Conservation (phyloP, 2,329 filamentous ascomycete genomes). For the Pseudocercospora fijiensis region DNA sequence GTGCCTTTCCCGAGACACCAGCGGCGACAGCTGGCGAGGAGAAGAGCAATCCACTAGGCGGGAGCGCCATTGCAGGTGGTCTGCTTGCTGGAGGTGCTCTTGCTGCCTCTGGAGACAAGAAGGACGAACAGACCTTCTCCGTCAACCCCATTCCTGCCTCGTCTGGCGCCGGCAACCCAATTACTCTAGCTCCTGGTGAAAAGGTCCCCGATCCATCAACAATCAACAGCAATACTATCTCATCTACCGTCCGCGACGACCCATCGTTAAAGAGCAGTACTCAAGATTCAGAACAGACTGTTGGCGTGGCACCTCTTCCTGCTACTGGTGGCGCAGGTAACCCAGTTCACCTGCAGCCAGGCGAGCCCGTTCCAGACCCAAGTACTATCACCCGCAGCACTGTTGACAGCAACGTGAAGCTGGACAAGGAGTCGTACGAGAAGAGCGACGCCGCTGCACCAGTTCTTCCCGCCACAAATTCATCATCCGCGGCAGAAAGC, state of each 20-base stretch:
- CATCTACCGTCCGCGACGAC: conserved; percentile 64
- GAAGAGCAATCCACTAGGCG: conserved; percentile 5
- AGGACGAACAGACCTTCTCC: conserved; percentile 46
- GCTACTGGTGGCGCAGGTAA: conserved; percentile 65
- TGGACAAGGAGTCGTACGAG: conserved; percentile 84
- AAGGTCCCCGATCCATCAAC: conserved; percentile 68
- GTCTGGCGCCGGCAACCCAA: conserved; percentile 68
- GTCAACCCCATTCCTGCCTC: conserved; percentile 62
- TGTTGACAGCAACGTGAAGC: conserved; percentile 62
- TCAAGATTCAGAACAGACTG: conserved; percentile 28
- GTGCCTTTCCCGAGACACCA: conserved; percentile 72
- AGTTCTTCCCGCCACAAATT: conserved; percentile 49
- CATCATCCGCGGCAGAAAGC: conserved; percentile 45
- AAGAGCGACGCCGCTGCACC: conserved; percentile 62
- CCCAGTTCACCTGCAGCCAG: conserved; percentile 74
- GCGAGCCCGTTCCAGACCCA: conserved; percentile 73
- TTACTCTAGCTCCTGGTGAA: conserved; percentile 75
- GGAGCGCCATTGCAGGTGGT: conserved; percentile 9
- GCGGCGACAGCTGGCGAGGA: conserved; percentile 42
- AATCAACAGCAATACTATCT: conserved; percentile 68
- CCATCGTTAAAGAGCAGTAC: conserved; percentile 52
- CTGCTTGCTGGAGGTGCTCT: conserved; percentile 10
- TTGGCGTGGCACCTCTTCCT: conserved; percentile 59
- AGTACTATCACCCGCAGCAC: conserved; percentile 66
- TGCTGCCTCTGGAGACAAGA: conserved; percentile 16